Base-by-base conservation (phyloP, 495 filamentous ascomycete species). In the Tetracladium setigerum region DNA sequence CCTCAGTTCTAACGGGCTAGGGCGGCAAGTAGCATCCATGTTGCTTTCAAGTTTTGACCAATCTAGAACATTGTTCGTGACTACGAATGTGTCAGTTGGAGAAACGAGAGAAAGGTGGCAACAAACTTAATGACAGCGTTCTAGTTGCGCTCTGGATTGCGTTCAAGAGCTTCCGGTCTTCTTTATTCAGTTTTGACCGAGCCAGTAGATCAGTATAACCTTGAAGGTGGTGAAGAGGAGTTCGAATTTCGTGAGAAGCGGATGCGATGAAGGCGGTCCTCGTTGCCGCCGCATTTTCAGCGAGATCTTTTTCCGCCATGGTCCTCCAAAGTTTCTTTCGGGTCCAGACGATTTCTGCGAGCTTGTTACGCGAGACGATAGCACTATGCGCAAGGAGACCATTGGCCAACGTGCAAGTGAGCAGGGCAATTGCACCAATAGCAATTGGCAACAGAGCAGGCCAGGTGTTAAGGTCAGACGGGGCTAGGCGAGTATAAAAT, bases 61-160 rank as follows among this genome's bases (percentile, higher is more conserved):
- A 30, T 61, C 58, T 12, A 61, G 39, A n/a, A 61, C 58, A 44
- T 61, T 61, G 18, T 61, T 61, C 9, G 58, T 61, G 12, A 61
- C 54, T 60, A 37, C 34, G 11, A 18, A 19, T 24, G 17, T 32
- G 42, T 46, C 22, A 52, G 43, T 19, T 49, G 18, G 15, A 5
- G 34, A 13, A 5, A 22, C 10, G 13, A 7, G n/a, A 15, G 16
- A 32, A 36, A 39, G n/a, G 10, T 32, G 30, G 12, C 6, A 31
- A 19, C 54, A 30, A 40, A 60, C 57, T 61, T 18, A 61, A 47
- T 19, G 58, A 61, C 15, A 61, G 48, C 5, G 58, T 61, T 38
- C 55, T 61, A 1, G 55, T 61, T 10, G 58, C 58, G 33, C 56
- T 47, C 41, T 61, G 58, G 30, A 61, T 61, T 5, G 58, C 55